Evolutionary conservation across 495 filamentous ascomycete species (phyloP), one percentile per base, ranked within the genome.

Genomic region (Parathielavia hyrcaniae): DNA sequence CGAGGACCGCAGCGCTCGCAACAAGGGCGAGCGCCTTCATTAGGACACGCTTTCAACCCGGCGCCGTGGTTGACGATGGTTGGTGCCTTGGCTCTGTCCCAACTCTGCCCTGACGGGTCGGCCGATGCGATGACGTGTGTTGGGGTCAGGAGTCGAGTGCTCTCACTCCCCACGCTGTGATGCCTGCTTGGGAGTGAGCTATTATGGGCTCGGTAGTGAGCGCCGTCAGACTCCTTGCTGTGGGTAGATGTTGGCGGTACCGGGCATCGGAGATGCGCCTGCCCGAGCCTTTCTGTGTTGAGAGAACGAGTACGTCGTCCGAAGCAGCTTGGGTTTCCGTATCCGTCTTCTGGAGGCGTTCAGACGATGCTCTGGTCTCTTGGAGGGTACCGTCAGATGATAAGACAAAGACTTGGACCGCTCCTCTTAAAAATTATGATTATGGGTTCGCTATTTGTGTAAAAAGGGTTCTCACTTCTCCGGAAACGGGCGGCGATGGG

Each of bases 1-100:
- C 68, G 58, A 76, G 60, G 5, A 69, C 47, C 40, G 59, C 67
- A 3, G 39, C 56, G 59, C 61, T 52, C n/a, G 64, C 63, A 48
- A 67, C 49, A 39, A 45, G 61, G n/a, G 55, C 39, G 9, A 55
- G 57, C 52, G 62, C 22, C 58, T 57, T 62, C 69, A 71, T 71
- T 23, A 59, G 49, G 39, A 43, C 13, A 22, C 12, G 20, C 23
- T 50, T n/a, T 22, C 40, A 13, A 1, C 22, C 48, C 43, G 17
- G 40, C 14, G 13, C 40, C n/a, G n/a, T n/a, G 40, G 16, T 43
- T 16, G 40, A 13, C 11, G 1, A 11, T 39, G 36, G 11, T 39
- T 39, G 11, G 11, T 9, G 36, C 36, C 36, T 39, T 11, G 5
- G 26, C 3, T 30, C 6, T 30, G 26, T 30, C 26, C 26, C 26